Base-by-base conservation (phyloP, 768 basidiomycete genomes). In the Trametes coccinea region DNA sequence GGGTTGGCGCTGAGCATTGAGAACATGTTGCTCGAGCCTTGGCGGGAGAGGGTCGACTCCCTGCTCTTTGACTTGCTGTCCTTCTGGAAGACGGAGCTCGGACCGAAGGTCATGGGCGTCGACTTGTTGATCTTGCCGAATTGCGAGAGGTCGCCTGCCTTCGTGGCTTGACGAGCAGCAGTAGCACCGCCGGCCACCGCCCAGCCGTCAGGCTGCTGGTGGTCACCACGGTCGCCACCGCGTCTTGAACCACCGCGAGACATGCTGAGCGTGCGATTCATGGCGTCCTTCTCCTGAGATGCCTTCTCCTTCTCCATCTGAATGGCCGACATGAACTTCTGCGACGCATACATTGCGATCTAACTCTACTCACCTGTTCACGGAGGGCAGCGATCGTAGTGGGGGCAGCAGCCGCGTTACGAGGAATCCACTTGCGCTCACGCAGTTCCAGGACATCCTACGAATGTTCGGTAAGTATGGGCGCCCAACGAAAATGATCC, bases 361-460 rank as follows among this genome's bases (percentile, higher is more conserved):
- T 16, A 40, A 64, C 54, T 33, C 6, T 8, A 82, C 90, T 65
- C 76, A 94, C 94, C 53, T 82, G 82, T 74, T 92, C 88, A 68
- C 95, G 95, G 34, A 98, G 83, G 65, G 93, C 87, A 46, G 95
- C 90, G 68, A 98, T 86, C 3, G 94, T 97, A 37, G 89, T 80
- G 5, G 95, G 95, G 10, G 89, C 93, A 54, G 87, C 86, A 31
- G 88, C 81, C 50, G 77, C 77, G 69, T 87, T 87, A 53, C 93
- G 86, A 46, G 82, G 75, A 43, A 87, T 72, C 96, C 95, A 98
- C 71, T 84, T 88, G 56, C 88, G 86, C 31, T 85, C 84, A 53
- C 95, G 90, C 46, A 95, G 80, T 71, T 98, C 96, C 58, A 95
- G 83, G 53, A 97, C 80, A 76, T 98, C 96, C 95, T 98, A 68